phyloP scores from a whole-genome alignment of 345 rosid genomes.

The Dimocarpus longan region DNA sequence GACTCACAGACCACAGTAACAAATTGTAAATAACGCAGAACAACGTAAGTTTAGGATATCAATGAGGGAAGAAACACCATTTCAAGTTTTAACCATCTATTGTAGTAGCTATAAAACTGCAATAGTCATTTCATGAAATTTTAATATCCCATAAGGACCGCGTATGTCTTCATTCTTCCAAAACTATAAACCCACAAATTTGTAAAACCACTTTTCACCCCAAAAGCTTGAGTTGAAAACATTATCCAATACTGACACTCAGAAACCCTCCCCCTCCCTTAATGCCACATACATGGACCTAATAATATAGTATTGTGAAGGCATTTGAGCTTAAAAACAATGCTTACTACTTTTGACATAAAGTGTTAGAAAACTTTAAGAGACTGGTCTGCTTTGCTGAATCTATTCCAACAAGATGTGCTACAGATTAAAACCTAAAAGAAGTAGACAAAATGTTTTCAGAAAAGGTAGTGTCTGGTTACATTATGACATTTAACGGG shows the following conservation, averaged over 20 bases:
- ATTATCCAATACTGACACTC: neutral
- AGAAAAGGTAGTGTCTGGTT: neutral
- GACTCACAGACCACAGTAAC: neutral
- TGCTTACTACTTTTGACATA: neutral
- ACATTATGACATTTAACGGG: neutral
- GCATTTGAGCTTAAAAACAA: neutral
- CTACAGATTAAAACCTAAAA: neutral
- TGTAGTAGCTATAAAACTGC: neutral
- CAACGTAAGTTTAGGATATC: neutral
- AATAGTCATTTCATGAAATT: neutral
- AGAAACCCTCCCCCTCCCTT: neutral
- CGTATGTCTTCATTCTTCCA: neutral
- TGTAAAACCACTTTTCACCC: neutral
- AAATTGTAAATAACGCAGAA: neutral
- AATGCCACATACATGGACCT: neutral
- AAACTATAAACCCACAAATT: conserved; percentile 3
- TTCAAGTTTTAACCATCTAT: neutral
- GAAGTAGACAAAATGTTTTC: neutral
- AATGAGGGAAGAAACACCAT: neutral
- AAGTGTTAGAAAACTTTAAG: neutral
- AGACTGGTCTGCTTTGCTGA: neutral
- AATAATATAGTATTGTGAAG: neutral
- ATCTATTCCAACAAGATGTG: neutral
- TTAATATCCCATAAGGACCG: neutral
- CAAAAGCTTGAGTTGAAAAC: neutral